A percentile compares a stretch with the other conserved stretches of the same genome.
Conservation (phyloP, 805 yeast species). For the Kodamaea hsintzibuensis region DNA sequence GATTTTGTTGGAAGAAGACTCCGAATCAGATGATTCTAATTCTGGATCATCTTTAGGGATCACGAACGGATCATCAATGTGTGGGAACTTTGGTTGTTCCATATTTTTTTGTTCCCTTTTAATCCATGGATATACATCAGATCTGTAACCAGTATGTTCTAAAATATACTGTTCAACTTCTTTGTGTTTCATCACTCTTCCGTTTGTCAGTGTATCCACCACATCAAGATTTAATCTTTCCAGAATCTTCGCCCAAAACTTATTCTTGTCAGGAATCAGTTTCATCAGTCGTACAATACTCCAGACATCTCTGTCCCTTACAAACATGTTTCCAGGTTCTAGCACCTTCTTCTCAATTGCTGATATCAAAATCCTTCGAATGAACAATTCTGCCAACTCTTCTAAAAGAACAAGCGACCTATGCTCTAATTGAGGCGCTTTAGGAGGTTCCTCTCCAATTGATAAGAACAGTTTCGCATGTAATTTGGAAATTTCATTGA, state of each 20-base stretch:
- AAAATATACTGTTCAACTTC: slow-evolving; percentile 9
- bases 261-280: slow-evolving; percentile 7
- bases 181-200: slow-evolving; percentile 7
- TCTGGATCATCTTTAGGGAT: not conserved
- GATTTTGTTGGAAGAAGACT: not conserved
- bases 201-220: slow-evolving; percentile 10
- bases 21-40: not conserved
- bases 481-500: not conserved
- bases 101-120: not conserved
- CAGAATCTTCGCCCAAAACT: slow-evolving; percentile 11
- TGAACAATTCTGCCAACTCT: slow-evolving; percentile 9
- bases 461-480: not conserved
- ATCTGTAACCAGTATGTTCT: slow-evolving; percentile 1
- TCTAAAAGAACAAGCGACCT: slow-evolving; percentile 11
- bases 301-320: slow-evolving; percentile 1
- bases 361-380: slow-evolving; percentile 9
- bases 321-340: not conserved
- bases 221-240: slow-evolving; percentile 6
- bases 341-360: slow-evolving; percentile 2
- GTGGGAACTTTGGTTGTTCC: not conserved
- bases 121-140: slow-evolving; percentile 4
- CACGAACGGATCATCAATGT: not conserved
- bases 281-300: slow-evolving; percentile 4
- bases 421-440: slow-evolving; percentile 5
- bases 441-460: not conserved